Conservation (phyloP, 1,284 basidiomycete species). For the Lignosus rhinocerotis region DNA sequence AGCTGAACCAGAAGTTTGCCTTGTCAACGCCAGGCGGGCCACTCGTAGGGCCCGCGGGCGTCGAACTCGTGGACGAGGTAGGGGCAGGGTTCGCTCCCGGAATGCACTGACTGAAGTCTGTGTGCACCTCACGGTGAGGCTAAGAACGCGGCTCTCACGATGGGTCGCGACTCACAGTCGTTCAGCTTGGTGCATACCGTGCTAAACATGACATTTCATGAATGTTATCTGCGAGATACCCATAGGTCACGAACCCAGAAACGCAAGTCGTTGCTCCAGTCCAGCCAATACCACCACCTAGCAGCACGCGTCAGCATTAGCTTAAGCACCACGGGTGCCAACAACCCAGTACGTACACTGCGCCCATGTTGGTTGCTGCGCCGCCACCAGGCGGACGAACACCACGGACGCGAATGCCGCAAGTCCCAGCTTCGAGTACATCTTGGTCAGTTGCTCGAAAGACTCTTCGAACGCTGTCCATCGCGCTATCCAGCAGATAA, state of each 20-base stretch:
- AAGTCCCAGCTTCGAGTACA: conserved; percentile 19
- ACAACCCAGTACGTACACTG: conserved; percentile 23
- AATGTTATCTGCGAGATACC: not conserved
- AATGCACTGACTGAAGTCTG: conserved; percentile 39
- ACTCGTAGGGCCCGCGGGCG: conserved; percentile 27
- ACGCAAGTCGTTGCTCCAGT: not conserved
- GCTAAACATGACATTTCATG: not conserved
- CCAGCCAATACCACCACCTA: not conserved
- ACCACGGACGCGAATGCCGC: conserved; percentile 19
- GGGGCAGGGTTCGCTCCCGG: conserved; percentile 27
- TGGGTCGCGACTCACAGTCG: not conserved
- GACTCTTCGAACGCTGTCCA: not conserved
- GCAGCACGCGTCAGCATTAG: conserved; percentile 21
- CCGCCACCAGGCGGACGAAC: conserved; percentile 15
- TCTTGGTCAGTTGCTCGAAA: not conserved
- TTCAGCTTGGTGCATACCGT: not conserved
- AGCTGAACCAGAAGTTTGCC: conserved; percentile 52
- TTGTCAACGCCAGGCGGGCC: conserved; percentile 20
- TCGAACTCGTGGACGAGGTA: conserved; percentile 28
- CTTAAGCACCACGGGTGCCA: not conserved
- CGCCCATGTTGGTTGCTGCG: conserved; percentile 27
- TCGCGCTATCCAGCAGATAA: not conserved
- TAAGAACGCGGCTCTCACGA: not conserved
- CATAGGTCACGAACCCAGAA: not conserved
- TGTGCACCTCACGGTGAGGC: not conserved